These are phyloP conservation scores for Podospora sp. DNA, from an alignment of 495 filamentous ascomycete genomes.

Conservation along the genomic window DNA sequence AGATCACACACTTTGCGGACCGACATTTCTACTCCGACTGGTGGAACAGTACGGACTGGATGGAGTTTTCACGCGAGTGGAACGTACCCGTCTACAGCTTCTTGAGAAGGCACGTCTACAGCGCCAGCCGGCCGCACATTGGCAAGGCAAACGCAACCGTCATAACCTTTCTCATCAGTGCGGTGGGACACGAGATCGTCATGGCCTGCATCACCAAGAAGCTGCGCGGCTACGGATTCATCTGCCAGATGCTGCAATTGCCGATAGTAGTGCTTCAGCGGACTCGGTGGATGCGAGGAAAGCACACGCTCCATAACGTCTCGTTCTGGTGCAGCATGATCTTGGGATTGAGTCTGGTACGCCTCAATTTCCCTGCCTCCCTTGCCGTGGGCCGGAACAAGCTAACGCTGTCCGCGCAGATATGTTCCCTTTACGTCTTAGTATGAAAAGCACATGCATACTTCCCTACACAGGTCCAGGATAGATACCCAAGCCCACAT, in stretches of 20 bases:
- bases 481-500: neutral
- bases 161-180: constrained; percentile 89
- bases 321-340: constrained; percentile 98
- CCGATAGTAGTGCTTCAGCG: constrained; percentile 91
- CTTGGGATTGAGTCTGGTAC: constrained; percentile 79
- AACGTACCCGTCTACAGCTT: constrained; percentile 99
- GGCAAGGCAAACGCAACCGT: constrained; percentile 79
- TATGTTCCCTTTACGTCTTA: constrained; percentile 57
- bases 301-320: constrained; percentile 82
- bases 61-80: constrained; percentile 97
- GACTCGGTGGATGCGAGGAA: constrained; percentile 70
- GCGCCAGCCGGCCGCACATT: constrained; percentile 71
- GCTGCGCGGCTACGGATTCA: constrained; percentile 87
- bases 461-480: neutral
- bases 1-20: constrained; percentile 92
- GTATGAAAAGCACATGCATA: constrained; percentile 32
- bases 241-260: constrained; percentile 94
- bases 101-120: constrained; percentile 92
- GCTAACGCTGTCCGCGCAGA: constrained; percentile 36
- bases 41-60: constrained; percentile 90
- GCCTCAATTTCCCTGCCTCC: neutral
- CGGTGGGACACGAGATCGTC: constrained; percentile 89
- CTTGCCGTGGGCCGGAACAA: constrained; percentile 8
- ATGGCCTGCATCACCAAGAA: constrained; percentile 99
- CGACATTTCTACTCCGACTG: constrained; percentile 96